Conservation (phyloP, 495 filamentous ascomycete genomes). For the Hypoxylon subgilvum region DNA sequence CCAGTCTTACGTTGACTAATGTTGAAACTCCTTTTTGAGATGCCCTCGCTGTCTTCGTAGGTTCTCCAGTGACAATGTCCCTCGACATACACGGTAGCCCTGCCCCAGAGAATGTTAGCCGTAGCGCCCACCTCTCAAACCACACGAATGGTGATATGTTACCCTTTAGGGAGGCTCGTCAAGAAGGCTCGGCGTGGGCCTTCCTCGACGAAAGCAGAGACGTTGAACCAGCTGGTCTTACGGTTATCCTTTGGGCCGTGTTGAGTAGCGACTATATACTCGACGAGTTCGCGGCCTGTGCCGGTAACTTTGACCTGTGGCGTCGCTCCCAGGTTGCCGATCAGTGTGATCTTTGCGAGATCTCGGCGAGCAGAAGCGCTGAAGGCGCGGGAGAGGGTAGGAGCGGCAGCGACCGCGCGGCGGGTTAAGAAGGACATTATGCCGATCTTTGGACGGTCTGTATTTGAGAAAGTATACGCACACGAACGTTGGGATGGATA, state of each 20-base stretch:
- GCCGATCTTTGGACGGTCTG: background rate
- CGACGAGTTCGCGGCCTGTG: constrained; percentile 70
- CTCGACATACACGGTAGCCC: constrained; percentile 71
- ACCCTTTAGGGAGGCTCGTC: constrained; percentile 78
- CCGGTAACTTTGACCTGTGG: constrained; percentile 72
- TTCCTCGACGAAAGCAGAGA: constrained; percentile 66
- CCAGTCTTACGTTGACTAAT: constrained; percentile 72
- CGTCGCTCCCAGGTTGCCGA: constrained; percentile 73
- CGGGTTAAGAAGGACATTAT: constrained; percentile 48
- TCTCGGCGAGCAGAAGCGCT: constrained; percentile 62
- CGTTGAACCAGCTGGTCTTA: constrained; percentile 76
- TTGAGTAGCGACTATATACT: constrained; percentile 68
- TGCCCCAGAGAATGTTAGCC: constrained; percentile 2
- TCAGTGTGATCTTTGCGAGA: constrained; percentile 69
- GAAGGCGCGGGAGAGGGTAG: constrained; percentile 57
- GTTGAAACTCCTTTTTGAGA: constrained; percentile 60
- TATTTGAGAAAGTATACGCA: background rate
- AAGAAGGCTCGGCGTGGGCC: constrained; percentile 70
- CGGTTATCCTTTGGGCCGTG: constrained; percentile 64
- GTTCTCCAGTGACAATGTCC: constrained; percentile 68
- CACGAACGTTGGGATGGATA: no score
- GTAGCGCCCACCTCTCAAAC: background rate
- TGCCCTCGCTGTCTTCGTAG: constrained; percentile 70
- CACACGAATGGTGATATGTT: constrained; percentile 21
- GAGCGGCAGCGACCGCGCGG: constrained; percentile 47